Conservation (phyloP, 78 protist genomes). For the Pelomyxa schiedti region DNA sequence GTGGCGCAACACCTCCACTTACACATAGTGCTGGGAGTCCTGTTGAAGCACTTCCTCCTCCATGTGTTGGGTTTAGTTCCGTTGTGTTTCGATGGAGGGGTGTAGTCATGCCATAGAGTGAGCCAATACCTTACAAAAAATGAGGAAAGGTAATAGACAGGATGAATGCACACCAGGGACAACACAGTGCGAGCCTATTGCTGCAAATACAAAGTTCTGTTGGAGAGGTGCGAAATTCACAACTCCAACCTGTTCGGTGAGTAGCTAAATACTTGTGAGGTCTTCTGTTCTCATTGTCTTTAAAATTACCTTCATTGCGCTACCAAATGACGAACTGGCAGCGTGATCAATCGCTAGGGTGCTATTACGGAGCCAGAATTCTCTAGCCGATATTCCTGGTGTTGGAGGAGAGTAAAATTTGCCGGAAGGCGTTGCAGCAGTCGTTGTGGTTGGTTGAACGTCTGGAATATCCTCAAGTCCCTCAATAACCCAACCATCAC, state of each 20-base stretch:
- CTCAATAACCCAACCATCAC: constrained; percentile 13
- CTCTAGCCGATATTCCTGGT: constrained; percentile 21
- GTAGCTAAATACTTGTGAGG: constrained; percentile 54
- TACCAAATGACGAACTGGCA: constrained; percentile 84
- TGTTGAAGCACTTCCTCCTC: not conserved
- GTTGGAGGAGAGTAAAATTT: constrained; percentile 37
- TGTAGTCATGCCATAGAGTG: no score
- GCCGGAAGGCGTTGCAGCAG: not conserved
- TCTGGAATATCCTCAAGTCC: not conserved
- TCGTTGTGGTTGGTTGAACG: not conserved
- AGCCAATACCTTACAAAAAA: not conserved
- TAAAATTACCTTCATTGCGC: constrained; percentile 53
- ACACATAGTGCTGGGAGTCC: not conserved
- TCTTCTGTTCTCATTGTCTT: not conserved
- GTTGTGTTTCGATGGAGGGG: no score
- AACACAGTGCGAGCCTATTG: not conserved
- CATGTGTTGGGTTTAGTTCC: no score
- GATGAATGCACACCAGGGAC: not conserved
- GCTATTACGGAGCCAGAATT: constrained; percentile 58
- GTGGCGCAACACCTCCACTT: not conserved
- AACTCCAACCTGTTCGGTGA: constrained; percentile 72
- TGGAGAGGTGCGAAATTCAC: constrained; percentile 77
- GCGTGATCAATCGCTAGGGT: constrained; percentile 70
- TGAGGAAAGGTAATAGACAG: not conserved
- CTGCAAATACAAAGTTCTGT: constrained; percentile 44